A percentile compares a stretch with the other conserved stretches of the same genome.
These are phyloP conservation scores for Brasilioporus rufonigricans DNA, from an alignment of 768 basidiomycete genomes.

Conservation along the genomic window DNA sequence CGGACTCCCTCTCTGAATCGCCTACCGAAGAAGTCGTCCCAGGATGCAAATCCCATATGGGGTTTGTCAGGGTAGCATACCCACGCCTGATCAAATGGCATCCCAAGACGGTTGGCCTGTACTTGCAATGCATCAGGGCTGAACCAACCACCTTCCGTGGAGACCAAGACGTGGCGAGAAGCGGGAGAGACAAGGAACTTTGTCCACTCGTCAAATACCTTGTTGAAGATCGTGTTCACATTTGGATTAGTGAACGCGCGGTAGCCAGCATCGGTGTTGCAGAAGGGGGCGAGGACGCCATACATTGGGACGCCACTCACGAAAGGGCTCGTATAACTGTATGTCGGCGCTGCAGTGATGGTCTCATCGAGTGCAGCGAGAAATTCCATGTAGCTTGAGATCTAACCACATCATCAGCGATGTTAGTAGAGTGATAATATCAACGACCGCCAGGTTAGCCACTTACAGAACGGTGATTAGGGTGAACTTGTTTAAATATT, in stretches of 20 bases:
- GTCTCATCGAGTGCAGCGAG: slow-evolving; percentile 10
- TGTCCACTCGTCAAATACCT: slow-evolving; percentile 51
- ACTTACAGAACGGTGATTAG: slow-evolving; percentile 8
- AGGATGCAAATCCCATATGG: slow-evolving; percentile 45
- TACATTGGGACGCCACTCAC: slow-evolving; percentile 20
- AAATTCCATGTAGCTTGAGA: neutral
- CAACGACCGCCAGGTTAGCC: neutral
- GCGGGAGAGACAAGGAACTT: slow-evolving; percentile 42
- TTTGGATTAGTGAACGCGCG: slow-evolving; percentile 27
- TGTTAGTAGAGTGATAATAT: neutral
- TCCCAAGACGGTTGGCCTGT: neutral
- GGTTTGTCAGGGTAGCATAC: slow-evolving; percentile 37
- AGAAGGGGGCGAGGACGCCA: slow-evolving; percentile 14
- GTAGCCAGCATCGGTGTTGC: slow-evolving; percentile 18
- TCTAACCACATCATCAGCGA: neutral
- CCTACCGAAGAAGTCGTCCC: slow-evolving; percentile 57
- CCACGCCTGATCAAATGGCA: slow-evolving; percentile 25
- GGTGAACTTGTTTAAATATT: slow-evolving; percentile 21
- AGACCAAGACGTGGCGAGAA: slow-evolving; percentile 42
- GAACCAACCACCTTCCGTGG: slow-evolving; percentile 1
- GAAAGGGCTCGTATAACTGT: slow-evolving; percentile 11
- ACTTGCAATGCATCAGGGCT: neutral
- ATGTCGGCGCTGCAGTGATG: slow-evolving; percentile 12
- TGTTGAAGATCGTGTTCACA: slow-evolving; percentile 47
- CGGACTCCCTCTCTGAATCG: slow-evolving; percentile 19